Evolutionary conservation across 2,329 filamentous ascomycete genomes (phyloP).

Genomic region (Colletotrichum cuscutae): DNA sequence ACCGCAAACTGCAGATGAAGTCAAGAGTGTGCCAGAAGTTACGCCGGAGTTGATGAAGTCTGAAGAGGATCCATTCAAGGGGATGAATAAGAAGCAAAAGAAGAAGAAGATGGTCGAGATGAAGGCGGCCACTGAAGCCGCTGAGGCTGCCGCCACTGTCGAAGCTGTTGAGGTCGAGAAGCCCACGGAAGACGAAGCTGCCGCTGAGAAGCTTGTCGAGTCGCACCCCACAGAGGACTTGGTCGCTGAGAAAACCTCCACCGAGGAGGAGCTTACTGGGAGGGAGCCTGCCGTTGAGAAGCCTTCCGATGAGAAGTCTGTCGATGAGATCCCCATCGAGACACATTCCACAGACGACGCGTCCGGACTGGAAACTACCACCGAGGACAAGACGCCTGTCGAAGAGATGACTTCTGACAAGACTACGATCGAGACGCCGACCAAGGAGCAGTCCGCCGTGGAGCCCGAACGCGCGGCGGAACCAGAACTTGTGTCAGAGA

Average conservation of each 20-base stretch:
- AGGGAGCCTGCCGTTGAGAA: neutral
- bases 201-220: neutral
- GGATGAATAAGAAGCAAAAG: constrained; percentile 20
- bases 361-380: neutral
- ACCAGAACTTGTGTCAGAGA: neutral
- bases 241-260: neutral
- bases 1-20: neutral
- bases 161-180: neutral
- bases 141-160: neutral
- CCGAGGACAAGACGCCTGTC: neutral
- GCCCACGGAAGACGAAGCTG: neutral
- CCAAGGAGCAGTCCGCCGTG: neutral
- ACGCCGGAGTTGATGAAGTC: neutral
- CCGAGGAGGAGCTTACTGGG: neutral
- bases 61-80: neutral
- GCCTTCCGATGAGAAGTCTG: neutral
- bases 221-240: neutral
- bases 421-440: neutral
- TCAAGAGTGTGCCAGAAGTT: neutral
- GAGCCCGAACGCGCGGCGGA: neutral
- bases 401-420: neutral
- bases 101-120: constrained; percentile 28
- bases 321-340: neutral
- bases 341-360: too few species aligned
- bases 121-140: neutral